A percentile compares a stretch with the other conserved stretches of the same genome.
Evolutionary conservation across 164 flowering plant genomes (phyloP).

Genomic region (Magnolia officinalis): DNA sequence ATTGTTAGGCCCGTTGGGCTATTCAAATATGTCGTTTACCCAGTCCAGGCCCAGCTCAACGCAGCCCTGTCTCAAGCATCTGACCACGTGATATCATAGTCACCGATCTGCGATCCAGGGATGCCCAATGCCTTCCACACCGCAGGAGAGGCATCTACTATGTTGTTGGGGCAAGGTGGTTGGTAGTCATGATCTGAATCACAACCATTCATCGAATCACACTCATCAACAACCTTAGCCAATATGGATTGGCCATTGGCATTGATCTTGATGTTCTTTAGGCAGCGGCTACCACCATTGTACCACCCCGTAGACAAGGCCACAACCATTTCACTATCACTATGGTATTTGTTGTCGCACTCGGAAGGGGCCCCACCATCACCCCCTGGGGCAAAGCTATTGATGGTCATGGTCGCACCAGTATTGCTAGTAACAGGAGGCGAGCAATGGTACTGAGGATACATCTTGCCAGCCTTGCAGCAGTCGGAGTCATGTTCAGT

Average conservation of each 20-base stretch:
- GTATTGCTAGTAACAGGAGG: constrained; percentile 12
- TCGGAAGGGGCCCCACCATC: constrained; percentile 18
- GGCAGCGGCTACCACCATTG: constrained; percentile 9
- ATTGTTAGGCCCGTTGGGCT: too few species aligned
- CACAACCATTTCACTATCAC: not conserved
- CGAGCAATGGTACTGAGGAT: constrained; percentile 3
- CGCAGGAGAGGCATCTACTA: constrained; percentile 10
- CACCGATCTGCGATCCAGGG: not conserved
- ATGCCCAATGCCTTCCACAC: constrained; percentile 13
- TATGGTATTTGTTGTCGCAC: constrained; percentile 12
- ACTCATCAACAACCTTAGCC: constrained; percentile 15
- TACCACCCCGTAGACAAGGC: constrained; percentile 11
- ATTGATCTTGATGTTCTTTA: constrained; percentile 4
- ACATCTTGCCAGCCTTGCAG: not conserved
- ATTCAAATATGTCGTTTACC: too few species aligned
- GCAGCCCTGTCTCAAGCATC: not conserved
- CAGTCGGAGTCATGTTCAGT: not conserved
- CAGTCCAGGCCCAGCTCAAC: too few species aligned
- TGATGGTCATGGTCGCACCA: constrained; percentile 2
- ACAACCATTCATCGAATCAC: constrained; percentile 11
- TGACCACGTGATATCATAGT: constrained; percentile 6
- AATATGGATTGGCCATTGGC: constrained; percentile 8
- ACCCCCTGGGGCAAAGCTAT: constrained; percentile 9
- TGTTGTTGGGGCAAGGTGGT: constrained; percentile 9
- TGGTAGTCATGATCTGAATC: constrained; percentile 8